Conservation (phyloP, 495 filamentous ascomycete genomes). For the Aspergillus affinis region DNA sequence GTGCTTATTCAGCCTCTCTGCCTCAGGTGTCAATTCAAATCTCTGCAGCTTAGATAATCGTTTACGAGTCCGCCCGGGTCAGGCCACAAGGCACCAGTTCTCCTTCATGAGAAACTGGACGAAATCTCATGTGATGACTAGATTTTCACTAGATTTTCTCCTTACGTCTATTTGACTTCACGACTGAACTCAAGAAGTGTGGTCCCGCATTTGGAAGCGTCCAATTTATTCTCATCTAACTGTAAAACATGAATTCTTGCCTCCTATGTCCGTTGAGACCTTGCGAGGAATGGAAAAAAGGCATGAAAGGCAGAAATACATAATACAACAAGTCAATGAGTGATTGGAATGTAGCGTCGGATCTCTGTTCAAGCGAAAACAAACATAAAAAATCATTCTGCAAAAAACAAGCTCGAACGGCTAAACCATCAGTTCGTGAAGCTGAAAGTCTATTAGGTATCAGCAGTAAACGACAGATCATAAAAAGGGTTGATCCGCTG, state of each 20-base stretch:
- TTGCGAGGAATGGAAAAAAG: neutral
- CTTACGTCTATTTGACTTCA: no score
- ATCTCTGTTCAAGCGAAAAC: neutral
- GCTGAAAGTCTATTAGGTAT: conserved; percentile 34
- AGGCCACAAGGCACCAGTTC: neutral
- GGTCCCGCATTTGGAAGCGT: neutral
- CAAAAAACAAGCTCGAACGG: neutral
- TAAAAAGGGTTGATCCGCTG: conserved; percentile 26
- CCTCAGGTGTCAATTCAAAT: conserved; percentile 16
- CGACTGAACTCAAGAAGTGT: neutral
- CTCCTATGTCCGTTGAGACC: neutral
- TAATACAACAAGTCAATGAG: conserved; percentile 1
- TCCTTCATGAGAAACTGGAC: no score
- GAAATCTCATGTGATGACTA: no score
- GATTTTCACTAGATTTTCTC: no score
- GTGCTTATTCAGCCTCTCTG: neutral
- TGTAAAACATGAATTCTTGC: conserved; percentile 1
- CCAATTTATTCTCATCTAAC: neutral
- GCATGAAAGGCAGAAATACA: neutral
- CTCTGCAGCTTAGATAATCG: neutral
- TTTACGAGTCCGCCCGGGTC: neutral
- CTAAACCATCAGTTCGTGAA: conserved; percentile 23
- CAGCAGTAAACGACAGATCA: conserved; percentile 30
- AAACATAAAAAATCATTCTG: neutral
- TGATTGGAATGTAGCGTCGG: neutral